These are phyloP conservation scores for Puccinia coronata DNA, from an alignment of 1,284 basidiomycete genomes.

Conservation along the genomic window DNA sequence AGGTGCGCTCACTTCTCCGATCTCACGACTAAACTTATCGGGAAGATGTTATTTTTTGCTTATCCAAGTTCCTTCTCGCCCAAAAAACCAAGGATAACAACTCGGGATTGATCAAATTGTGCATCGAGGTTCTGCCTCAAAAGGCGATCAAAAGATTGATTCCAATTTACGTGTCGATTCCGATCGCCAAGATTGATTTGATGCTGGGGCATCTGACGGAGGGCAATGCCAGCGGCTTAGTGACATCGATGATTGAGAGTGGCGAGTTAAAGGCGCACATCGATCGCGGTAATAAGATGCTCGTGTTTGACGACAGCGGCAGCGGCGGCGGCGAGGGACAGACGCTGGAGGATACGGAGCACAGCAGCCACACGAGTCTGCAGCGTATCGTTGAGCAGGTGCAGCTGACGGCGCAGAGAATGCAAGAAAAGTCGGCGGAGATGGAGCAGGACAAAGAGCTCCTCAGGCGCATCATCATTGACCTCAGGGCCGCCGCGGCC, in stretches of 20 bases:
- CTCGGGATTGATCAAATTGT: constrained; percentile 29
- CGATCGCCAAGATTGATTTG: constrained; percentile 6
- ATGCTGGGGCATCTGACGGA: neutral
- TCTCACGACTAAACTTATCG: too few species aligned
- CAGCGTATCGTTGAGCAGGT: constrained; percentile 6
- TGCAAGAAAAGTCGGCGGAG: neutral
- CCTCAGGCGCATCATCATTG: constrained; percentile 12
- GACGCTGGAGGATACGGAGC: neutral
- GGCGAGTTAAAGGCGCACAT: constrained; percentile 35
- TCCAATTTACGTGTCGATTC: constrained; percentile 38
- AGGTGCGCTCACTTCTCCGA: constrained; percentile 28
- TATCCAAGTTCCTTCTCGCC: too few species aligned
- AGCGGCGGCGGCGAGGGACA: too few species aligned
- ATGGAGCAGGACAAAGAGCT: constrained; percentile 35
- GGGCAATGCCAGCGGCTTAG: neutral
- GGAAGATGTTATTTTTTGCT: neutral
- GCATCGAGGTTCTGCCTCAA: constrained; percentile 19
- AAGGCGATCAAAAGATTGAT: constrained; percentile 29
- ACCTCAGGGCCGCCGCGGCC: neutral
- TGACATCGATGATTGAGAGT: constrained; percentile 26
- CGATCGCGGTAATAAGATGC: neutral
- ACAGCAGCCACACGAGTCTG: neutral
- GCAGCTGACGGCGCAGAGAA: neutral
- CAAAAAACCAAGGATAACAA: constrained; percentile 41
- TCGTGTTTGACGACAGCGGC: constrained; percentile 1